These are phyloP conservation scores for Piper longum DNA, from an alignment of 164 flowering plant species.

Conservation along the genomic window DNA sequence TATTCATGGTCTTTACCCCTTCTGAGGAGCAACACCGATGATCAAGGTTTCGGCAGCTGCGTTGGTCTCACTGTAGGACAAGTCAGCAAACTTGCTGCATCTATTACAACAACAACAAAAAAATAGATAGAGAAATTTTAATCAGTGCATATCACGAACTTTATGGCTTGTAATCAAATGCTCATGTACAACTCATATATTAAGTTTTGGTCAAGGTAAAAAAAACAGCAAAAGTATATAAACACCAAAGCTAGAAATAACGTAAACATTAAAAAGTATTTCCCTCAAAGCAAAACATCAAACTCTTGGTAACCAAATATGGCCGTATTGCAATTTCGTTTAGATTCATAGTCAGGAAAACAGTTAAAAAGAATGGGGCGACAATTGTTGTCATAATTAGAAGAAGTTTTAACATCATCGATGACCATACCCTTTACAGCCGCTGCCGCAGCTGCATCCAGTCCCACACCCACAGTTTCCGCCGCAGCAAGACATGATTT, in stretches of 20 bases:
- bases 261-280: too few species aligned
- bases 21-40: conserved; percentile 20
- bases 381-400: too few species aligned
- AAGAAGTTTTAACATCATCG: too few species aligned
- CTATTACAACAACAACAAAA: conserved; percentile 6
- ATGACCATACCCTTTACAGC: conserved; percentile 31
- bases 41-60: conserved; percentile 13
- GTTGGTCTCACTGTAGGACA: conserved; percentile 12
- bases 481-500: conserved; percentile 49
- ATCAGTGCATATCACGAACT: too few species aligned
- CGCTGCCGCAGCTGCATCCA: conserved; percentile 44
- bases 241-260: too few species aligned
- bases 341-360: too few species aligned
- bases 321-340: too few species aligned
- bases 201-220: too few species aligned
- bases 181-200: too few species aligned
- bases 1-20: neutral
- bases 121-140: too few species aligned
- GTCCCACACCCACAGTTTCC: conserved; percentile 58
- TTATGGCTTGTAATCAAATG: too few species aligned
- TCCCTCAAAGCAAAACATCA: neutral
- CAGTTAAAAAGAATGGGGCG: too few species aligned
- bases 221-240: neutral
- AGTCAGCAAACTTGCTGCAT: conserved; percentile 31
- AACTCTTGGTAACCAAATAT: neutral